These are phyloP conservation scores for Citrullus colocynthis DNA, from an alignment of 306 rosid genomes.

Conservation along the genomic window DNA sequence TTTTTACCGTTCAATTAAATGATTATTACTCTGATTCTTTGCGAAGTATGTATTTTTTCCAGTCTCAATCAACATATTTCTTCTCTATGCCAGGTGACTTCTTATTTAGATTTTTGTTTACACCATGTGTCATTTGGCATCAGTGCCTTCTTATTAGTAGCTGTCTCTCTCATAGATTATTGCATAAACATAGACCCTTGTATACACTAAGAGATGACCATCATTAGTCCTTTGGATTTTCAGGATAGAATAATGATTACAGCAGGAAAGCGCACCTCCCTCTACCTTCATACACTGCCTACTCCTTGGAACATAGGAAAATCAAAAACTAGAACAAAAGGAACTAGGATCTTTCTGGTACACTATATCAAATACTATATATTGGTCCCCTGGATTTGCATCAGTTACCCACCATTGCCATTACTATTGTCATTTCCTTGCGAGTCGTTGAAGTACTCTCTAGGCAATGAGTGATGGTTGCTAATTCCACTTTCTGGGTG, in stretches of 20 bases:
- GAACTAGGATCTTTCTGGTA: background rate
- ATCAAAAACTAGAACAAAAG: background rate
- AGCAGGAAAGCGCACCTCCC: background rate
- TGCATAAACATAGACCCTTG: background rate
- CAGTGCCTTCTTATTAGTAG: background rate
- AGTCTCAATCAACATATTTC: background rate
- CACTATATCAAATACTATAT: background rate
- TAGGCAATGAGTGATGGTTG: slow-evolving; percentile 34
- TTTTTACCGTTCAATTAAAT: background rate
- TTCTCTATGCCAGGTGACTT: background rate
- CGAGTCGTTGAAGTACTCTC: slow-evolving; percentile 25
- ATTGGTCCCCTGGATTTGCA: background rate
- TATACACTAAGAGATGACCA: background rate
- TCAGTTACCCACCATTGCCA: slow-evolving; percentile 4
- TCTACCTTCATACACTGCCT: background rate
- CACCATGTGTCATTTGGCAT: background rate
- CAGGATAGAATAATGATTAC: background rate
- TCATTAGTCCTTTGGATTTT: background rate
- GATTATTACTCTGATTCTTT: background rate
- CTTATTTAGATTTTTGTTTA: background rate
- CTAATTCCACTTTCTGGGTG: slow-evolving; percentile 11
- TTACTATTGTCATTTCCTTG: slow-evolving; percentile 19
- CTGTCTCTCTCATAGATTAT: background rate
- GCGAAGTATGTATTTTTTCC: background rate
- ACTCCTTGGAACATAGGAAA: slow-evolving; percentile 4